A percentile compares a stretch with the other conserved stretches of the same genome.
Evolutionary conservation across 352 stramenopile species (phyloP).

Genomic region (Pythium oligandrum): DNA sequence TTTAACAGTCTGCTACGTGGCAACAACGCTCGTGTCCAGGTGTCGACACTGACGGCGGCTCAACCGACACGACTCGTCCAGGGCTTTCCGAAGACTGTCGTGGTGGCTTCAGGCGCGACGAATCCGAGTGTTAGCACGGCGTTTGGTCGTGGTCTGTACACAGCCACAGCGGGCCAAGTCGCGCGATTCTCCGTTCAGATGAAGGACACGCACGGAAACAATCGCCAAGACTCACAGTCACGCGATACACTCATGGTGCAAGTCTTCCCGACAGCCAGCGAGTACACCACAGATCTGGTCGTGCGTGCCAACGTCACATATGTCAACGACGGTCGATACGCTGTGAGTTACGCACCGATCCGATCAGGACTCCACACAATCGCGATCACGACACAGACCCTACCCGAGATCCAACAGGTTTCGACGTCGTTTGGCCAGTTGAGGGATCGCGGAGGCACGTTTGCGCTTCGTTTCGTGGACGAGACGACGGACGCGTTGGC

Average conservation of each 20-base stretch:
- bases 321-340: conserved; percentile 74
- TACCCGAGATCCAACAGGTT: conserved; percentile 80
- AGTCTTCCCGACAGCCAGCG: conserved; percentile 39
- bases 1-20: conserved; percentile 27
- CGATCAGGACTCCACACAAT: conserved; percentile 86
- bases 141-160: conserved; percentile 58
- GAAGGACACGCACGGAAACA: conserved; percentile 82
- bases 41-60: conserved; percentile 29
- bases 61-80: conserved; percentile 29
- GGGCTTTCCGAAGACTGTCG: conserved; percentile 66
- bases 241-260: conserved; percentile 31
- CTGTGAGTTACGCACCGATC: conserved; percentile 80
- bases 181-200: conserved; percentile 71
- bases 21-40: conserved; percentile 49
- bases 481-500: conserved; percentile 59
- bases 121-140: conserved; percentile 75
- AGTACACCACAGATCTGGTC: conserved; percentile 18
- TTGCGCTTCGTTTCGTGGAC: conserved; percentile 65
- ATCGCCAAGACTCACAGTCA: conserved; percentile 40
- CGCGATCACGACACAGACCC: conserved; percentile 68
- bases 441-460: conserved; percentile 73
- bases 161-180: conserved; percentile 39
- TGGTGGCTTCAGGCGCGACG: conserved; percentile 38
- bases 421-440: conserved; percentile 69
- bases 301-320: conserved; percentile 50